Conservation (phyloP, 2,329 filamentous ascomycete species). For the Pezicula carpinea region DNA sequence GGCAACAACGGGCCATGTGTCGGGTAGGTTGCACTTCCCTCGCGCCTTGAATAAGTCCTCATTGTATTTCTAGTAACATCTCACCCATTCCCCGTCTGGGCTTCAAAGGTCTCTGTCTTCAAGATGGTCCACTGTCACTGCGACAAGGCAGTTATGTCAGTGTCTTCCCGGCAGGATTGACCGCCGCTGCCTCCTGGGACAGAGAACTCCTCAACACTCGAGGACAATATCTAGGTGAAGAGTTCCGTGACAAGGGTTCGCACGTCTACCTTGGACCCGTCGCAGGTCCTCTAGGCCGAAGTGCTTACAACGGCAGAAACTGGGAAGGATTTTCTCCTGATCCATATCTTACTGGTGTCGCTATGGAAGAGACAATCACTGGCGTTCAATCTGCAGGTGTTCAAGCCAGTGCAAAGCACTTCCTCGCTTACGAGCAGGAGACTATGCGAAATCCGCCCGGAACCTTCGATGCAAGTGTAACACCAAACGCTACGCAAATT, state of each 20-base stretch:
- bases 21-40: too few relatives aligned
- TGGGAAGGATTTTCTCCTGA: constrained; percentile 49
- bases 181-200: constrained; percentile 73
- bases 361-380: constrained; percentile 26
- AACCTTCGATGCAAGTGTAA: constrained; percentile 31
- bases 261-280: constrained; percentile 62
- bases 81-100: constrained; percentile 9
- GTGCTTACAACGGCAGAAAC: constrained; percentile 60
- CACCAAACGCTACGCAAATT: constrained; percentile 17
- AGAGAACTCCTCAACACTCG: constrained; percentile 62
- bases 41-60: not conserved
- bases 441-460: constrained; percentile 19
- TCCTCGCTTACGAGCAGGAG: constrained; percentile 77
- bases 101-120: constrained; percentile 13
- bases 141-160: constrained; percentile 36
- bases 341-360: constrained; percentile 19
- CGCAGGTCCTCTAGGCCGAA: constrained; percentile 64
- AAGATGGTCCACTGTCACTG: constrained; percentile 14
- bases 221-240: constrained; percentile 68
- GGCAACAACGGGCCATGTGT: not conserved
- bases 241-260: constrained; percentile 72
- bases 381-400: constrained; percentile 68
- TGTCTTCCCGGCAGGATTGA: constrained; percentile 67
- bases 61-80: constrained; percentile 10
- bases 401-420: constrained; percentile 55